Base-by-base conservation (phyloP, 192 early-diverging fungal species). In the Lobulomyces angularis region DNA sequence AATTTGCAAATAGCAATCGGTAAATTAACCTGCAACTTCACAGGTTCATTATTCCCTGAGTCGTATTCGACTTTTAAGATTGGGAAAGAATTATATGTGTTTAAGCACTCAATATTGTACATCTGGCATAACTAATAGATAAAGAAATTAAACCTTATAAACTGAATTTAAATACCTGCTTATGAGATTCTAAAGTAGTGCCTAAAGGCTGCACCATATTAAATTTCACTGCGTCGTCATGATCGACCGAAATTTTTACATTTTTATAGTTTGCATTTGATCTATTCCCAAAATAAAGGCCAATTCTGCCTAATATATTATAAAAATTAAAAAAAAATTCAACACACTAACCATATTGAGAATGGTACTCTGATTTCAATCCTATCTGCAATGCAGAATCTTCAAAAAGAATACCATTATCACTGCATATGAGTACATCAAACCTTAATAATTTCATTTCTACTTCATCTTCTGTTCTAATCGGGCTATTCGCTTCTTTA, bases 351-450 rank as follows among this genome's bases (percentile, higher is more conserved):
- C n/a, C n/a, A n/a, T n/a, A n/a, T n/a, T n/a, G n/a, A n/a, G n/a
- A 75, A 53, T 94, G 87, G 55, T 91, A 99, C 49, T 97, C 93
- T 1, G 84, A 78, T 43, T 96, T 90, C 37, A 97, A 42, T 8
- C 89, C 88, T 19, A 99, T 73, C 46, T 95, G 89, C 30, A 97
- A 51, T 41, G 80, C 77, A 5, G 65, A 64, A 52, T 95, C 88
- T 58, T 94, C 89, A 53, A 86, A 91, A 24, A 99, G 50, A 0
- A 99, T 78, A 3, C 96, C 96, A 58, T 94, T 88, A 32, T 59
- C 43, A 2, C 67, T 64, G 54, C 69, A 79, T 30, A 86, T 50
- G n/a, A 27, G 20, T 36, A 3, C 25, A 2, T n/a, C 16, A 11
- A 31, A n/a, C 11, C 3, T 36, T 11, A 14, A 19, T 5, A 1